A percentile compares a stretch with the other conserved stretches of the same genome.
Evolutionary conservation across 345 rosid genomes (phyloP).

Genomic region (Aquilaria yunnanensis): DNA sequence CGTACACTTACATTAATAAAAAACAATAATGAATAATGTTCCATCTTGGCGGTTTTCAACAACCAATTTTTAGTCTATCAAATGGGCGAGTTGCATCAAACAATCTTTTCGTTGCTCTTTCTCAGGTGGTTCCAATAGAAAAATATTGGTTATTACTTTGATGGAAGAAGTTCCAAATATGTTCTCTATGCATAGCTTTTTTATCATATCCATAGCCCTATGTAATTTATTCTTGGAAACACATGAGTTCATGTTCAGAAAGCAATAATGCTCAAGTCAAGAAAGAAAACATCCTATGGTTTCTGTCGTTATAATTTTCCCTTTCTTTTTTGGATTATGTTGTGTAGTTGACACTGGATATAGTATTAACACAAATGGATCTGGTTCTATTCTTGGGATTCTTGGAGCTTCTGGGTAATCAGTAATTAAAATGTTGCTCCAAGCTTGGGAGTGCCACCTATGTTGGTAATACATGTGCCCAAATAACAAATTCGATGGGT

Average conservation of each 20-base stretch:
- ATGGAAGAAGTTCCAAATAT: no score
- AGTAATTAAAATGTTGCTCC: conserved; percentile 76
- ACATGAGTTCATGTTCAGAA: no score
- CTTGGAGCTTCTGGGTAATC: conserved; percentile 82
- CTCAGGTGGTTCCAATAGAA: conserved; percentile 55
- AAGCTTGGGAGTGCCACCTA: conserved; percentile 85
- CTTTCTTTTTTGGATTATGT: conserved; percentile 1
- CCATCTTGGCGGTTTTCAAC: conserved; percentile 86
- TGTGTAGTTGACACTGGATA: conserved; percentile 79
- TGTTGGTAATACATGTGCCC: conserved; percentile 79
- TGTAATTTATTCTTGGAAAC: not conserved
- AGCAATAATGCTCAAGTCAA: no score
- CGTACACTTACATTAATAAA: conserved; percentile 86
- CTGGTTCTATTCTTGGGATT: conserved; percentile 92
- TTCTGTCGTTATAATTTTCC: not conserved
- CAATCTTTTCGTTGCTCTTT: conserved; percentile 80
- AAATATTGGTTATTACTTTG: no score
- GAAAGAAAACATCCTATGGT: no score
- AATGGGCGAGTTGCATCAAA: conserved; percentile 82
- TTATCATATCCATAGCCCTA: no score
- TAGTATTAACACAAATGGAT: conserved; percentile 80
- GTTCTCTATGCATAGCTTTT: no score
- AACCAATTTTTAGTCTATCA: conserved; percentile 82
- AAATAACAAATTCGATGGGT: conserved; percentile 81
- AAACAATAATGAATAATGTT: conserved; percentile 63